Evolutionary conservation across 139 green algal genomes (phyloP), one percentile per base, ranked within the genome.

Genomic region (Tetraselmis chui): DNA sequence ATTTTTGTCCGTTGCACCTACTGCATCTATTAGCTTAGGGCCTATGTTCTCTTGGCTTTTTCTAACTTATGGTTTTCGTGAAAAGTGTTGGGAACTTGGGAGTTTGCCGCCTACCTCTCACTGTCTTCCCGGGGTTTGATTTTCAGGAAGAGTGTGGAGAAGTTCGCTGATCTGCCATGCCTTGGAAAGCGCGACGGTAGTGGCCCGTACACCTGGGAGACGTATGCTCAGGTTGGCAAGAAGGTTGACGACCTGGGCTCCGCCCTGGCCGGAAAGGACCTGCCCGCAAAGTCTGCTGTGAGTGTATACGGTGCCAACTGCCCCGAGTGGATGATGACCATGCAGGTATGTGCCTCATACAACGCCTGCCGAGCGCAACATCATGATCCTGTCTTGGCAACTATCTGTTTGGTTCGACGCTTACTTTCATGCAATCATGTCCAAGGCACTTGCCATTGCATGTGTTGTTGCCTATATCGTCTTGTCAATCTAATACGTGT

Each of bases 251-350:
- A 79, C 1, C 30, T 93, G 23, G 87, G 78, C 24, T 85, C 82
- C 22, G 90, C 84, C 1, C 59, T 95, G 77, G 31, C 80, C 11
- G 77, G 59, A 22, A 76, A 80, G n/a, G 92, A 89, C 0, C 28
- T 95, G 1, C 1, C 75, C 29, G 30, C 84, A 2, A 81, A 91
- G 30, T 77, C 27, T 23, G 79, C 78, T 25, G 81, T 88, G 75
- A 93, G 94, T 30, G 83, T 98, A 0, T 97, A 94, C 79, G 92
- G 93, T 23, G 82, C 87, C 79, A 98, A 98, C 89, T 93, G 87
- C 81, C 89, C 90, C 0, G 92, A 98, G 81, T 98, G 95, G 95
- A 98, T 98, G 95, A 89, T 96, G 2, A 85, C 93, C 1, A 97
- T 98, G 92, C 93, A 97, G 89, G 94, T 92, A n/a, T n/a, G n/a